These are phyloP conservation scores for Tulasnella sp. DNA, from an alignment of 768 basidiomycete species.

Conservation along the genomic window DNA sequence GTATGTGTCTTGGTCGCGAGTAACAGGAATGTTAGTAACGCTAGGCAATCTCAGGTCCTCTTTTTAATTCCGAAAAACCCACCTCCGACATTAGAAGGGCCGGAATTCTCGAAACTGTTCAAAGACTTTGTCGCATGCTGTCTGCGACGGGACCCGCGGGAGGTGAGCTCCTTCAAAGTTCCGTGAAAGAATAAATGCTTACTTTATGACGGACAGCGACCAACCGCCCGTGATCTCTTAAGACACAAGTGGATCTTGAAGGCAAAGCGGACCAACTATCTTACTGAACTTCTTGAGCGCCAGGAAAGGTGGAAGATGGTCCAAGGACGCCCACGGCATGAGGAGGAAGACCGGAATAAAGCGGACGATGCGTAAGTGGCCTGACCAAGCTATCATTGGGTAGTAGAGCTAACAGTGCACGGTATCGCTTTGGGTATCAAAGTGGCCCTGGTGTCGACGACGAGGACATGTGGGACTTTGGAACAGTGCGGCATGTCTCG, in stretches of 20 bases:
- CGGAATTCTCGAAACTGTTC: constrained; percentile 82
- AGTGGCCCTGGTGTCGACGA: constrained; percentile 36
- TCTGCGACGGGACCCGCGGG: constrained; percentile 85
- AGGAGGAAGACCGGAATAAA: constrained; percentile 56
- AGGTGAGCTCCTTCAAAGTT: constrained; percentile 36
- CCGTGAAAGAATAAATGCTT: neutral
- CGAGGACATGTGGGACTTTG: constrained; percentile 91
- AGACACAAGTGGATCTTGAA: constrained; percentile 93
- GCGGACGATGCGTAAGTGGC: constrained; percentile 51
- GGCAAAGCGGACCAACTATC: constrained; percentile 88
- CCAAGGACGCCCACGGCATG: constrained; percentile 67
- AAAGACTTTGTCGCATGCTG: constrained; percentile 89
- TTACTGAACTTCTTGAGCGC: constrained; percentile 92
- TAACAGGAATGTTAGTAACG: neutral
- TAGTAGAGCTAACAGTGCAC: too few relatives aligned
- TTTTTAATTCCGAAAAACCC: constrained; percentile 98
- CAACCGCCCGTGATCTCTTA: constrained; percentile 85
- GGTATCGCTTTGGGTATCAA: too few relatives aligned
- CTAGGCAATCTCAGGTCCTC: constrained; percentile 50
- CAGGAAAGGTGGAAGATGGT: constrained; percentile 80
- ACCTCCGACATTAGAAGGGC: constrained; percentile 76
- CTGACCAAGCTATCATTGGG: too few relatives aligned
- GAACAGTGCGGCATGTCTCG: constrained; percentile 74
- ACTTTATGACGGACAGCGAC: constrained; percentile 46
- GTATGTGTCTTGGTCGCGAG: constrained; percentile 30